phyloP scores from a whole-genome alignment of 495 filamentous ascomycete species.

The Tuber microsphaerosporum region DNA sequence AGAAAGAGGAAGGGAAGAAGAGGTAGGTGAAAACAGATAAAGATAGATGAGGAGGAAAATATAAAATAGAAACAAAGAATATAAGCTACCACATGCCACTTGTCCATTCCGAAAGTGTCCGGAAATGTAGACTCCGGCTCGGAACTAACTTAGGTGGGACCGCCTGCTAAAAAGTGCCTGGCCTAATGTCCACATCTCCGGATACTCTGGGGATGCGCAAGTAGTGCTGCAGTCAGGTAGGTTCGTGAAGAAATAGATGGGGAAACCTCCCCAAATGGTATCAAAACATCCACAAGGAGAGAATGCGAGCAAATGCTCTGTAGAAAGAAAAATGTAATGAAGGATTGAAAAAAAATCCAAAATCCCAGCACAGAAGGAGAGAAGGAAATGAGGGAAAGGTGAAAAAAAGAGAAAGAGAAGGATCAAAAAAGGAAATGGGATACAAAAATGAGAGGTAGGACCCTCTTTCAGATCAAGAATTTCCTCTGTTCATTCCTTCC shows the following conservation, averaged over 20 bases:
- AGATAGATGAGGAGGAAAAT: not conserved
- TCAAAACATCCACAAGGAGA: not conserved
- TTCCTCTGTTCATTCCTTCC: slow-evolving; percentile 59
- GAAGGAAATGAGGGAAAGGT: not conserved
- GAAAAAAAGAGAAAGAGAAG: not conserved
- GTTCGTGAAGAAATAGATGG: not conserved
- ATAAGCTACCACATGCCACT: slow-evolving; percentile 4
- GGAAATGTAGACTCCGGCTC: not conserved
- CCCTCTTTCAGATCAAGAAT: slow-evolving; percentile 53
- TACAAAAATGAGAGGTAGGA: slow-evolving; percentile 1
- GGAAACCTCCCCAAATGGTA: not conserved
- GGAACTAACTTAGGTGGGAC: not conserved
- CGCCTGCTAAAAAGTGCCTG: not conserved
- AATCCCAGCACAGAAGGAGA: not conserved
- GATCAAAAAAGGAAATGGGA: not conserved
- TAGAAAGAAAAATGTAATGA: not conserved
- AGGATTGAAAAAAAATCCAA: not conserved
- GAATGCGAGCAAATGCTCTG: slow-evolving; percentile 2
- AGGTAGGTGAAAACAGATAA: not conserved
- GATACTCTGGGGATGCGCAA: not conserved
- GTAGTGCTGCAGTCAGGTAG: not conserved
- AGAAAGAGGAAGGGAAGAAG: not conserved
- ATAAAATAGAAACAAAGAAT: slow-evolving; percentile 5
- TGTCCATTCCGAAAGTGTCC: not conserved
- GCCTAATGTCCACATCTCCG: not conserved